Base-by-base conservation (phyloP, 129 eudicot genomes). In the Heracleum sosnowskyi region DNA sequence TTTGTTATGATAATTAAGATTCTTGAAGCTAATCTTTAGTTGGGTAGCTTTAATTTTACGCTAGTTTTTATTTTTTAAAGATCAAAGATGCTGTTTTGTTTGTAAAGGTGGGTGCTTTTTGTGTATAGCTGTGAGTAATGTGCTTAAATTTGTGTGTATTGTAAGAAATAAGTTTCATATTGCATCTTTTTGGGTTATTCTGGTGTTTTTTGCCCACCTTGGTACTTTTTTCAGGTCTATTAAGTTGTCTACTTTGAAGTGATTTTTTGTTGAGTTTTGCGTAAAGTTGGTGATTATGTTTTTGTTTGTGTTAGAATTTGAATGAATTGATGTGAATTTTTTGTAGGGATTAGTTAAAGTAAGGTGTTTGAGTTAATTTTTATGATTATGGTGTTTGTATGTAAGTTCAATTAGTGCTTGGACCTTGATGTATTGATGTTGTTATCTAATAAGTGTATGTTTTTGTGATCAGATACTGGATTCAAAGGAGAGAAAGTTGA, bases 401-500 rank as follows among this genome's bases (percentile, higher is more conserved):
- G 53, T 13, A 33, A 49, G 73, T 74, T n/a, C n/a, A 49, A 29
- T 64, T 11, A 35, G 63, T 45, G 28, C 2, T 47, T 13, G 73
- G 41, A 72, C 47, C 20, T 46, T 22, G 72, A 28, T 79, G 33
- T 73, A 70, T 60, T 63, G 22, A 3, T 76, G 40, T n/a, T 74
- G 69, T 44, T 76, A 62, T 47, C 49, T 36, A 75, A 70, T 69
- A 36, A 42, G 80, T 29, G 40, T 15, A 47, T 35, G 37, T 77
- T 73, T 72, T 75, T 51, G 36, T 76, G 60, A 5, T 69, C 82
- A 86, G 93, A 85, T 88, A 76, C 85, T 82, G 91, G 94, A 95
- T 86, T 83, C 87, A 76, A 84, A 86, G 85, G 85, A 88, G 88
- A 88, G 85, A 84, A 91, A 78, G 87, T 73, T 73, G 49, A 73